Percentiles rank a stretch among this genome's conserved stretches.
phyloP scores from a whole-genome alignment of 495 filamentous ascomycete genomes.

The Articulospora tetracladia region DNA sequence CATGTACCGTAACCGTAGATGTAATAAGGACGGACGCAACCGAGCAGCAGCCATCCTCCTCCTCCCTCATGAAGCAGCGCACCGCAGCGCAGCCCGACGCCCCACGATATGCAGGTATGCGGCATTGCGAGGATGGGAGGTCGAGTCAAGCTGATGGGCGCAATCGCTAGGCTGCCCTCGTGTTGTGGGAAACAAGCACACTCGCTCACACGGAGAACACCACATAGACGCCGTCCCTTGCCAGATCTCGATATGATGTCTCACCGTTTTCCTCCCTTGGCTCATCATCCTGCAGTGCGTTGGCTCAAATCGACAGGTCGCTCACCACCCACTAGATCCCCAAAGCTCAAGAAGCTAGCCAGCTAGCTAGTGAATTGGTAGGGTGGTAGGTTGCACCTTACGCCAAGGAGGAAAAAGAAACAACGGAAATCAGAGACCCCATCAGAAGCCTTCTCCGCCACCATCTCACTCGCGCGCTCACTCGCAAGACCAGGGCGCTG shows the following conservation, averaged over 20 bases:
- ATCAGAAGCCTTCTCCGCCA: not conserved
- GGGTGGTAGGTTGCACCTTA: too few relatives aligned
- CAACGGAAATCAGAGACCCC: not conserved
- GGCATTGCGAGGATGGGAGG: not conserved
- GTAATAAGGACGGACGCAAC: too few relatives aligned
- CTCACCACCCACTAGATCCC: not conserved
- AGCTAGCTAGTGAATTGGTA: too few relatives aligned
- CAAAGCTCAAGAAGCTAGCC: too few relatives aligned
- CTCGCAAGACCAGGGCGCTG: not conserved
- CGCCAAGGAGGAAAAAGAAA: too few relatives aligned
- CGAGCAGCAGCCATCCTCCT: too few relatives aligned
- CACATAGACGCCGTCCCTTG: not conserved
- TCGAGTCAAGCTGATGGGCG: not conserved
- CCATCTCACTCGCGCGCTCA: not conserved
- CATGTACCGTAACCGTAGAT: not conserved
- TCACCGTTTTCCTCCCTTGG: not conserved
- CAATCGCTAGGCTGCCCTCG: not conserved
- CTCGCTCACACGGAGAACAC: not conserved
- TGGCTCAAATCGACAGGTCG: not conserved
- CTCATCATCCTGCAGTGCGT: not conserved
- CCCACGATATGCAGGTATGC: not conserved
- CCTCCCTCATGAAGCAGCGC: too few relatives aligned
- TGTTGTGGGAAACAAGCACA: not conserved
- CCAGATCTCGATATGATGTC: not conserved
- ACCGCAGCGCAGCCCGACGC: not conserved